Percentiles rank a stretch among this genome's conserved stretches.
phyloP scores from a whole-genome alignment of 169 alveolate species.

The Theileria annulata region DNA sequence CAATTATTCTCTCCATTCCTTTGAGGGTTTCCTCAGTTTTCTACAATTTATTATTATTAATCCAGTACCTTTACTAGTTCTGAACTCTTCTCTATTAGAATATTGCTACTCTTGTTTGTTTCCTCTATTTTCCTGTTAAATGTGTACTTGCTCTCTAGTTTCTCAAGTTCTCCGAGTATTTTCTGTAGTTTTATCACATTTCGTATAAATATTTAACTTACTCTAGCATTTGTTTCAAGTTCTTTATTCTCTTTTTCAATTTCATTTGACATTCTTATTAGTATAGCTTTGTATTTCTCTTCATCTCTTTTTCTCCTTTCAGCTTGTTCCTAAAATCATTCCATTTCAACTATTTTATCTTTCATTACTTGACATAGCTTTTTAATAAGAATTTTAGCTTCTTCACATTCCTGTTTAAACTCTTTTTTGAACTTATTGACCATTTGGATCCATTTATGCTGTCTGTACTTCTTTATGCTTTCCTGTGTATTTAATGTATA shows the following conservation, averaged over 20 bases:
- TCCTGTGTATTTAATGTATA: background rate
- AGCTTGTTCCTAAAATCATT: background rate
- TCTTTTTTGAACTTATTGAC: constrained; percentile 28
- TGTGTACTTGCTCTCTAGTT: constrained; percentile 4
- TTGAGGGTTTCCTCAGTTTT: constrained; percentile 43
- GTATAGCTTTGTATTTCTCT: constrained; percentile 8
- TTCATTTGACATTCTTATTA: background rate
- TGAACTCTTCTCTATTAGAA: constrained; percentile 27
- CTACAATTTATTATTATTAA: background rate
- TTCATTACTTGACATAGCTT: constrained; percentile 23
- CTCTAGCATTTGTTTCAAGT: constrained; percentile 26
- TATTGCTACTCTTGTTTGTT: constrained; percentile 9
- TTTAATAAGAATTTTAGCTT: constrained; percentile 33
- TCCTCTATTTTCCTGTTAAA: constrained; percentile 20
- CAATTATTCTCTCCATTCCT: constrained; percentile 40
- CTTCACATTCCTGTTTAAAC: constrained; percentile 39
- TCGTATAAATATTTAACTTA: background rate
- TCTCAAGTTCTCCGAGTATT: constrained; percentile 10
- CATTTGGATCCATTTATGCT: constrained; percentile 31
- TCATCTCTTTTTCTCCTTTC: background rate
- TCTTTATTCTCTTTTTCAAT: constrained; percentile 17
- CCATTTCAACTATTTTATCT: background rate
- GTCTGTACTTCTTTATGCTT: constrained; percentile 40
- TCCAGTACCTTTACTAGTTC: constrained; percentile 31
- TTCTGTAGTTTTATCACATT: background rate